Base-by-base conservation (phyloP, 2,329 filamentous ascomycete genomes). In the Xylaria digitata region DNA sequence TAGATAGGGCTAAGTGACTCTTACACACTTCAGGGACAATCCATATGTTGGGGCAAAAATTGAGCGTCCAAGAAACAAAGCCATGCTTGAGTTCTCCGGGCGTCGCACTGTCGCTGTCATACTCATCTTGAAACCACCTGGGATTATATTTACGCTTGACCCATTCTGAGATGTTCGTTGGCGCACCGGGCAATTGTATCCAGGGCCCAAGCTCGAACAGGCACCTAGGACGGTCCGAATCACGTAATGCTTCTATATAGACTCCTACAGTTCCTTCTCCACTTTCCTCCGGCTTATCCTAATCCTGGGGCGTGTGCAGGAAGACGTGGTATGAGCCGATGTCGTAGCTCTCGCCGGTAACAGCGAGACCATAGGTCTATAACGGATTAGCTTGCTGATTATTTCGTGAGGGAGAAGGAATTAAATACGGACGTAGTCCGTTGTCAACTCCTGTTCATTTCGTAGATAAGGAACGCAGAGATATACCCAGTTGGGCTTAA, bases 401-500 rank as follows among this genome's bases (percentile, higher is more conserved):
- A 17, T 9, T 7, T n/a, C 1, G 21, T 6, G 21, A 9, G 26
- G 37, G 13, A 13, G 37, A 37, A 30, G 21, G n/a, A 0, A 15
- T 30, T 43, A 15, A 15, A 30, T 15, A 30, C 53, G 6, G 23
- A 55, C 53, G 43, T 26, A 43, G 0, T 55, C 37, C 26, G 3
- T 26, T 26, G 26, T 26, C 26, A 26, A 5, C 26, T 26, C 26
- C 26, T 2, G 3, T 5, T 26, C 26, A 26, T 5, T 2, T 9
- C 6, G 7, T 2, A 9, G 15, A 7, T 6, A 55, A 43, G 53
- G 53, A 43, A 55, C 15, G 11, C 53, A 55, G 37, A 55, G 37
- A 55, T 55, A 55, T 30, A 55, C 37, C 37, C 15, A 3, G 21
- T 43, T 30, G 37, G 53, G 53, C 21, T 45, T 55, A 15, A 55